Percentiles rank a stretch among this genome's conserved stretches.
Evolutionary conservation across 202 grass and related monocot species (phyloP).

Genomic region (Saccharum hybrid): DNA sequence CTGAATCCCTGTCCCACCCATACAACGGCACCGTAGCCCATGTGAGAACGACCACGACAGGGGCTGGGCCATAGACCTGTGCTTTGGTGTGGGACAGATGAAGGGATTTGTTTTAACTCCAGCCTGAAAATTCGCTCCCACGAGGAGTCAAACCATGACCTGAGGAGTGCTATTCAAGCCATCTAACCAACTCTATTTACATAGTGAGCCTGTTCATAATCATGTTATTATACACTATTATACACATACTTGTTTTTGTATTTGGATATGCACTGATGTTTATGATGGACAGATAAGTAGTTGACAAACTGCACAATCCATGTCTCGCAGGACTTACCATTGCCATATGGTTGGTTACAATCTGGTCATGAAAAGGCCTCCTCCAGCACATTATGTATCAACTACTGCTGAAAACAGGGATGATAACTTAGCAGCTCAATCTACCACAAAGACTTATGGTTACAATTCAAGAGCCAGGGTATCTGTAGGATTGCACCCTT

Average conservation of each 20-base stretch:
- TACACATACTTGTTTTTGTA: slow-evolving; percentile 12
- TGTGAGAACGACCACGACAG: no score
- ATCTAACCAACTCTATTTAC: no score
- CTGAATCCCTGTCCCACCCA: no score
- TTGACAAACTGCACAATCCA: slow-evolving; percentile 23
- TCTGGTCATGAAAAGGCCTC: not conserved
- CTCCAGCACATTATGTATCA: slow-evolving; percentile 36
- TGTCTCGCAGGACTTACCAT: slow-evolving; percentile 52
- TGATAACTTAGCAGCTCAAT: slow-evolving; percentile 34
- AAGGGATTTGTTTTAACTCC: no score
- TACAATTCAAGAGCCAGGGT: slow-evolving; percentile 14
- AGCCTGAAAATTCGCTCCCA: no score
- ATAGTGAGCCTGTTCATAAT: not conserved
- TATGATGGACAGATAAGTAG: not conserved
- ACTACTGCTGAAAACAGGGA: slow-evolving; percentile 22
- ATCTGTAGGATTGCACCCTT: slow-evolving; percentile 33
- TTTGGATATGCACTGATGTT: slow-evolving; percentile 1
- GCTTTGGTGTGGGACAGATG: no score
- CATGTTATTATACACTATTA: not conserved
- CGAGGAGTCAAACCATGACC: no score
- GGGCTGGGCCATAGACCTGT: no score
- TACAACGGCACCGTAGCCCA: no score
- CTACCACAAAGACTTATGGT: slow-evolving; percentile 6
- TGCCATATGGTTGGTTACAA: slow-evolving; percentile 57
- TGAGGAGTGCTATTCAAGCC: no score